These are phyloP conservation scores for Bocquillonia castaneifolia DNA, from an alignment of 441 rosid species.

Conservation along the genomic window DNA sequence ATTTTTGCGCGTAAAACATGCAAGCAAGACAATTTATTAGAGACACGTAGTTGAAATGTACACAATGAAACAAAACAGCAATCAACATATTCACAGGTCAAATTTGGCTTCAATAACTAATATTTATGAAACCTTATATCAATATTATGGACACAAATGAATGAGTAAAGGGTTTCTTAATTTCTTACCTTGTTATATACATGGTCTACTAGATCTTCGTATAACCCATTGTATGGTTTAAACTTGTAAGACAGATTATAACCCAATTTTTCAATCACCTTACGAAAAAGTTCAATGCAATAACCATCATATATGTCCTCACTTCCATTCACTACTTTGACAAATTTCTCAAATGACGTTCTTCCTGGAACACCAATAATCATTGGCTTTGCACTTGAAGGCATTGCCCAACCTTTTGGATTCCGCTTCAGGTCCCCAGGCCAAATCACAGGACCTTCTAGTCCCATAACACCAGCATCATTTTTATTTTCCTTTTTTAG, in stretches of 20 bases:
- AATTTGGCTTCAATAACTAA: too few relatives aligned
- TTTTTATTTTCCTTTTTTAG: neutral
- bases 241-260: conserved; percentile 30
- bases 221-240: conserved; percentile 29
- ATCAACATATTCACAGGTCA: too few relatives aligned
- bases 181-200: conserved; percentile 43
- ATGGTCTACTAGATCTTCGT: conserved; percentile 36
- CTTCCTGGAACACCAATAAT: conserved; percentile 44
- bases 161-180: neutral
- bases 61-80: neutral
- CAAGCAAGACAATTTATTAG: conserved; percentile 2
- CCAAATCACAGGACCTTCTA: conserved; percentile 32
- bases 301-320: conserved; percentile 34
- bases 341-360: conserved; percentile 39
- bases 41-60: neutral
- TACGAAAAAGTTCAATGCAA: conserved; percentile 39
- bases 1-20: neutral
- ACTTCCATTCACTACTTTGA: conserved; percentile 26
- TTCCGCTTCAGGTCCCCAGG: conserved; percentile 26
- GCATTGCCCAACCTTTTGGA: conserved; percentile 50
- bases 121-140: too few relatives aligned
- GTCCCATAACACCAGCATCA: neutral
- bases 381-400: conserved; percentile 26
- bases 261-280: conserved; percentile 16
- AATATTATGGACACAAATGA: neutral